These are phyloP conservation scores for Rhypophila decipiens DNA, from an alignment of 495 filamentous ascomycete species.

Conservation along the genomic window DNA sequence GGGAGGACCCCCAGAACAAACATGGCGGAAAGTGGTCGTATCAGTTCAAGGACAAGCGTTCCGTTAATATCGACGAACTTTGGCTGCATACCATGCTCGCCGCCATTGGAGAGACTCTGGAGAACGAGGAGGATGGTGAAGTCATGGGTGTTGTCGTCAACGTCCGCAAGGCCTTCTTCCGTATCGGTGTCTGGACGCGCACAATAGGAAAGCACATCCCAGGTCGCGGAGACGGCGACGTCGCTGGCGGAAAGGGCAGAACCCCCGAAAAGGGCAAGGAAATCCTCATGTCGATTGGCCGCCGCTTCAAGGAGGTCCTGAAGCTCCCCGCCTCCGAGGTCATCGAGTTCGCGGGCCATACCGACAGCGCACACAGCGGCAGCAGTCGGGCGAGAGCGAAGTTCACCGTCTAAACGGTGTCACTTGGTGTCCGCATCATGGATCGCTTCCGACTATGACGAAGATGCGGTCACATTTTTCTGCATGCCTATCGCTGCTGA, in stretches of 20 bases:
- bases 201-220: slow-evolving; percentile 79
- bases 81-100: slow-evolving; percentile 97
- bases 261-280: slow-evolving; percentile 75
- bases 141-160: slow-evolving; percentile 99
- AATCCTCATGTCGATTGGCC: slow-evolving; percentile 73
- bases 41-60: slow-evolving; percentile 91
- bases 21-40: slow-evolving; percentile 98
- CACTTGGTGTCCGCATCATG: too few species aligned
- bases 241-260: slow-evolving; percentile 61
- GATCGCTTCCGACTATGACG: neutral
- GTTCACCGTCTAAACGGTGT: slow-evolving; percentile 65
- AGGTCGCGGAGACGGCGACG: slow-evolving; percentile 63
- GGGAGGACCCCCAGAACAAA: slow-evolving; percentile 98
- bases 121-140: slow-evolving; percentile 88
- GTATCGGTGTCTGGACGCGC: slow-evolving; percentile 87
- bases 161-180: slow-evolving; percentile 95
- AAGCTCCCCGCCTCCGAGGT: slow-evolving; percentile 65
- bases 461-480: neutral
- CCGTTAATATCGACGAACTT: slow-evolving; percentile 83
- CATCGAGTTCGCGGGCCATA: slow-evolving; percentile 95
- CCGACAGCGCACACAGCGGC: slow-evolving; percentile 83
- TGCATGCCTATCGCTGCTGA: neutral
- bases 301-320: slow-evolving; percentile 84
- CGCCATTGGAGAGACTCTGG: slow-evolving; percentile 95
- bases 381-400: slow-evolving; percentile 95